phyloP scores from a whole-genome alignment of 495 filamentous ascomycete genomes.

The Penicillium tannophilum region DNA sequence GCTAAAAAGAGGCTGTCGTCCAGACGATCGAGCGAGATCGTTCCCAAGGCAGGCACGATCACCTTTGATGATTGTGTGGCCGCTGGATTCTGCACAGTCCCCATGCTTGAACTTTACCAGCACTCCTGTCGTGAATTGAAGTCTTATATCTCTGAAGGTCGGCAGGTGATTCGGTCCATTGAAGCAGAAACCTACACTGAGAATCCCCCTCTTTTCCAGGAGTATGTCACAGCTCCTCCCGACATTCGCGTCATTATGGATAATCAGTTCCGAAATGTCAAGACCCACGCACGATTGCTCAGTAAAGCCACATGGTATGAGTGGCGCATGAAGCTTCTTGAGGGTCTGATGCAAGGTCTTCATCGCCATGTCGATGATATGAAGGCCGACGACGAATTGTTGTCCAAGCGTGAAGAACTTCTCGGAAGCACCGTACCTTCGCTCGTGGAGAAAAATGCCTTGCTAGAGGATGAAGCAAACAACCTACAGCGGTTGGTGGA shows the following conservation, averaged over 20 bases:
- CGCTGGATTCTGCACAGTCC: constrained; percentile 86
- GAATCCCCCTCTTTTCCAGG: constrained; percentile 86
- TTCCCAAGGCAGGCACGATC: constrained; percentile 41
- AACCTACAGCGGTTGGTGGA: constrained; percentile 68
- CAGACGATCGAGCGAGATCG: constrained; percentile 42
- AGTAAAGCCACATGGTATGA: constrained; percentile 98
- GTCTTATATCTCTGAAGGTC: constrained; percentile 89
- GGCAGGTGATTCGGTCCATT: constrained; percentile 82
- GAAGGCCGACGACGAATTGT: constrained; percentile 68
- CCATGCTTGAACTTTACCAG: constrained; percentile 91
- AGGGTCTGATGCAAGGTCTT: constrained; percentile 78
- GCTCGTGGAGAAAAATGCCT: constrained; percentile 57
- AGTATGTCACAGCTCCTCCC: constrained; percentile 86
- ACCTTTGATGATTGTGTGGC: constrained; percentile 77
- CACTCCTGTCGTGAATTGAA: constrained; percentile 95
- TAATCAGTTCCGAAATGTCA: constrained; percentile 94
- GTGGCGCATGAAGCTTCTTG: constrained; percentile 91
- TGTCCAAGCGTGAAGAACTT: constrained; percentile 67
- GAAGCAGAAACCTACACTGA: constrained; percentile 84
- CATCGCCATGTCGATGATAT: constrained; percentile 73
- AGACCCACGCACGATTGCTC: constrained; percentile 82
- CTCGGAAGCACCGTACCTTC: constrained; percentile 66
- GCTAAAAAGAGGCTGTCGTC: constrained; percentile 40
- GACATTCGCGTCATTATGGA: constrained; percentile 86
- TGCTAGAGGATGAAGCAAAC: constrained; percentile 63